phyloP scores from a whole-genome alignment of 805 yeast genomes.

The Saccharomycopsis schoenii region DNA sequence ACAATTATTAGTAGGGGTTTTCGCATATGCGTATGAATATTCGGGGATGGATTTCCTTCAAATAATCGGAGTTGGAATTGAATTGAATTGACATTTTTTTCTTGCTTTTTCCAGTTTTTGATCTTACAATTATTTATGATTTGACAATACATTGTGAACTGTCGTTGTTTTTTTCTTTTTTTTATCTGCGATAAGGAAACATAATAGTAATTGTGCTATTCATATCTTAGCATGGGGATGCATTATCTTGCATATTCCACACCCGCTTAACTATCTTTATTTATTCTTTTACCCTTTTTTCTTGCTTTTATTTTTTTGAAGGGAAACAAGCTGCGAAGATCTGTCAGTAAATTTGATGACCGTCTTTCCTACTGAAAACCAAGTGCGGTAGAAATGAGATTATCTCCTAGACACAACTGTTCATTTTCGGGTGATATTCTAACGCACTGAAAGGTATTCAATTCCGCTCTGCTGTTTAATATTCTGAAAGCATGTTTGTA shows the following conservation, averaged over 20 bases:
- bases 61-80: not conserved
- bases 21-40: not conserved
- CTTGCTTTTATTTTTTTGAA: not conserved
- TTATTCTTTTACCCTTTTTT: not conserved
- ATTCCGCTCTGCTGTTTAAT: no score
- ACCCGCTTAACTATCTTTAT: not conserved
- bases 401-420: no score
- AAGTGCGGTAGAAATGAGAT: no score
- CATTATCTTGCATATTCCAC: not conserved
- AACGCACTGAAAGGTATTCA: no score
- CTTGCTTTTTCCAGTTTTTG: not conserved
- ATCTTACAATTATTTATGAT: no score
- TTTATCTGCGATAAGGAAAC: not conserved
- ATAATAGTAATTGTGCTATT: not conserved
- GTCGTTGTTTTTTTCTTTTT: not conserved
- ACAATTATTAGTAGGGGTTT: no score
- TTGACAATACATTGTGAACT: not conserved
- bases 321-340: not conserved
- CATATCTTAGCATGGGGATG: not conserved
- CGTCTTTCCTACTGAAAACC: no score
- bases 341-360: not conserved
- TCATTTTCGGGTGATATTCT: no score
- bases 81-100: not conserved
- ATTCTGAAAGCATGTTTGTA: no score
- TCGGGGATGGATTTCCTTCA: constrained; percentile 1